Percentiles rank a stretch among this genome's conserved stretches.
Conservation (phyloP, 768 basidiomycete genomes). For the Amyloporia xantha region DNA sequence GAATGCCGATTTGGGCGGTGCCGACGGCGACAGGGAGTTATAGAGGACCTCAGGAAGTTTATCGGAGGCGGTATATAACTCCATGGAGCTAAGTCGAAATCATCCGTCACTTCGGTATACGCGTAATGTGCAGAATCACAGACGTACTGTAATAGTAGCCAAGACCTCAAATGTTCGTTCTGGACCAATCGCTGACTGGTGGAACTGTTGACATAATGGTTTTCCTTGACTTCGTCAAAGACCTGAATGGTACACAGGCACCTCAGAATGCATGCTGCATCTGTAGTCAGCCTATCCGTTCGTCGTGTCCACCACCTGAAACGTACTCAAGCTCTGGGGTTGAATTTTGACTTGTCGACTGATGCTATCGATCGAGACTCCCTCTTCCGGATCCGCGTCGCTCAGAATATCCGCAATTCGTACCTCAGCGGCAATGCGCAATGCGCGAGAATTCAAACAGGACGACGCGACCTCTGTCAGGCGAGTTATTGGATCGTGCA, state of each 20-base stretch:
- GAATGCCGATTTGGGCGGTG: background rate
- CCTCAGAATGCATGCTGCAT: constrained; percentile 1
- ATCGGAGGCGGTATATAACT: constrained; percentile 5
- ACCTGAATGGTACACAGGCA: constrained; percentile 2
- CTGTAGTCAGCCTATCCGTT: no score
- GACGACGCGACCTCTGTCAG: constrained; percentile 2
- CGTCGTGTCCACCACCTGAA: background rate
- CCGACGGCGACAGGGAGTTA: background rate
- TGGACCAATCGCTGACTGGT: background rate
- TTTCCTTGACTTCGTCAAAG: constrained; percentile 4
- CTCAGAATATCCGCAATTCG: constrained; percentile 7
- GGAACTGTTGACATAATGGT: constrained; percentile 5
- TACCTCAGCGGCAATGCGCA: constrained; percentile 6
- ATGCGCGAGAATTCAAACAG: background rate
- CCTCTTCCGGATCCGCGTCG: background rate
- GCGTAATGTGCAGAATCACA: no score
- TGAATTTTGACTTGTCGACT: background rate
- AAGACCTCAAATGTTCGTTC: constrained; percentile 1
- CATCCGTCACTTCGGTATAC: no score
- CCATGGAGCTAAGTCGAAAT: background rate
- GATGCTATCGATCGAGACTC: background rate
- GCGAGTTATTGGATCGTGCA: constrained; percentile 2
- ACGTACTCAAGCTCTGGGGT: background rate
- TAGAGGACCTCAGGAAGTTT: constrained; percentile 8
- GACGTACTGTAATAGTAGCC: constrained; percentile 2